Base-by-base conservation (phyloP, 352 stramenopile species). In the Phytophthora ramorum region DNA sequence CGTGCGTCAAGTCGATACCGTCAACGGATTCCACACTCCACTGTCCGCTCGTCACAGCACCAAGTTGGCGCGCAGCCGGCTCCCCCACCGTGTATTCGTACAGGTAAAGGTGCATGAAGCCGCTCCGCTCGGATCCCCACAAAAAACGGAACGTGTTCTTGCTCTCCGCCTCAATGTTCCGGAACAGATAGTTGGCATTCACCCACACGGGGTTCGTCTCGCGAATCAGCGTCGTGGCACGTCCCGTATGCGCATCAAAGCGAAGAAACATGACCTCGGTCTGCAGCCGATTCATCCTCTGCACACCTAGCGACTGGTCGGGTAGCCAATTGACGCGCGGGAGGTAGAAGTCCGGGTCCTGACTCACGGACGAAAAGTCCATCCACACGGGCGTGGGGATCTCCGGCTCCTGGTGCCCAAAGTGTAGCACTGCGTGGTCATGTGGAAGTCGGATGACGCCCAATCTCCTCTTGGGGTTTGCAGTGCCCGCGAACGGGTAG, bases 61-160 rank as follows among this genome's bases (percentile, higher is more conserved):
- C 83, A 26, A 96, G 51, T 7, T 88, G 60, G 32, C 81, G 71
- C 7, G 81, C 74, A 26, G 51, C 68, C 1, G 58, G 49, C 3
- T 73, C 70, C 20, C 71, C 61, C 28, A 80, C 58, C 34, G 66
- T 72, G 63, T 90, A 98, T 58, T 96, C 96, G 74, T 99, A 99
- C 53, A 99, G 73, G 77, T 99, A 99, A 45, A 99, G 70, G 58
- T 99, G 96, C 81, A 93, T 96, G 67, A 90, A 98, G n/a, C 96
- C 96, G 26, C 79, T 89, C 41, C 95, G 76, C 79, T 99, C 96
- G 1, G 89, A 98, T 10, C 85, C 93, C 92, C 97, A 99, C 35
- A 98, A 79, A 71, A 99, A 99, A 16, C 91, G 97, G 74, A 99
- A 98, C 6, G 81, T 83, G 48, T 83, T 85, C 52, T 95, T 85